Percentiles rank a stretch among this genome's conserved stretches.
phyloP scores from a whole-genome alignment of 495 filamentous ascomycete genomes.

The Penicillium antarcticum region DNA sequence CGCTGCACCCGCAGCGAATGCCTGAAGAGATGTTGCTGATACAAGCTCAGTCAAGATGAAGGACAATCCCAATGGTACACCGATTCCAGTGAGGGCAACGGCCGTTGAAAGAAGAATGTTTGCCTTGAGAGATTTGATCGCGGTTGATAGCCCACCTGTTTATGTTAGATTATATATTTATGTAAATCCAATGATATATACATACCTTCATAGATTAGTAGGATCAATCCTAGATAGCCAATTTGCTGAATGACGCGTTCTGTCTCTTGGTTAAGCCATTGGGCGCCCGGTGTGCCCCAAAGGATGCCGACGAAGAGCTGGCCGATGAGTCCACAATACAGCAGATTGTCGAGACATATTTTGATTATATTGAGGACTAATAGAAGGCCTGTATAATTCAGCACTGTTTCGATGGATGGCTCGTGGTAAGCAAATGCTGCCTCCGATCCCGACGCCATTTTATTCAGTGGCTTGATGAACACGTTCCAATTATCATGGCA shows the following conservation, averaged over 20 bases:
- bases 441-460: neutral
- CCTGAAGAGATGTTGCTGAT: slow-evolving; percentile 50
- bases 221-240: slow-evolving; percentile 73
- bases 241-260: slow-evolving; percentile 61
- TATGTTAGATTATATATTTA: neutral
- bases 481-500: neutral
- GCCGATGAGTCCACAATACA: slow-evolving; percentile 73
- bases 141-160: slow-evolving; percentile 63
- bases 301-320: slow-evolving; percentile 70
- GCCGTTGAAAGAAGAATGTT: slow-evolving; percentile 57
- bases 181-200: neutral
- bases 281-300: slow-evolving; percentile 61
- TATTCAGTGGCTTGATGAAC: neutral
- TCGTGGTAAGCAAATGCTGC: slow-evolving; percentile 56
- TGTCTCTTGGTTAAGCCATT: slow-evolving; percentile 46
- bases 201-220: slow-evolving; percentile 69
- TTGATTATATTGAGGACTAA: slow-evolving; percentile 61
- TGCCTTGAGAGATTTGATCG: slow-evolving; percentile 52
- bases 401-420: slow-evolving; percentile 53
- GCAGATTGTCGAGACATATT: slow-evolving; percentile 52
- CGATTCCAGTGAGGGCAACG: slow-evolving; percentile 64
- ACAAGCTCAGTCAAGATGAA: slow-evolving; percentile 52
- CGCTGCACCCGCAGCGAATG: slow-evolving; percentile 74
- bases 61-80: slow-evolving; percentile 62
- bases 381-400: slow-evolving; percentile 62